Evolutionary conservation across 2,329 filamentous ascomycete genomes (phyloP), one percentile per base, ranked within the genome.

Genomic region (Fusarium sterilihyphosum): DNA sequence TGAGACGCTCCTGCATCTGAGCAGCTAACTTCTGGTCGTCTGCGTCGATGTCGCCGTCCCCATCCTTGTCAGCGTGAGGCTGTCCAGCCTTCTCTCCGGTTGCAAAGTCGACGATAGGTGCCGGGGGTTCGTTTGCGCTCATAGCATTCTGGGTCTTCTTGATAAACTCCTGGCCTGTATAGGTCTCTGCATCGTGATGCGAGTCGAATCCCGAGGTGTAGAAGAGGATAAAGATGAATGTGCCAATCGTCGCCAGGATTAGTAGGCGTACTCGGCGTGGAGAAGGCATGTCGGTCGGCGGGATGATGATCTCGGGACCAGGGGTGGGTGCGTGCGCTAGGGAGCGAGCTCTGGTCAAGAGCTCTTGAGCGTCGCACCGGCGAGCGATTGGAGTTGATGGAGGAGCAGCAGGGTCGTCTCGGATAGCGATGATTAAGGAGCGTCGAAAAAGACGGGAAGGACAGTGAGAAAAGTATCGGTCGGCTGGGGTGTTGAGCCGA

Each of bases 211-310:
- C 87, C n/a, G 88, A 88, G 26, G 92, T 92, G 81, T 94, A 92
- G 85, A 96, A 94, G 76, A 97, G 85, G 62, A 92, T 84, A 52
- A 92, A 87, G 75, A 96, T 83, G 68, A 96, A 83, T 67, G 89
- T 85, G 74, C 91, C 86, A 75, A 95, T 76, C 64, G 91, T 86
- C 65, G 92, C 85, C 78, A 95, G 85, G 73, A 90, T 85, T 64
- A 94, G 84, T 76, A 92, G 85, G 80, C 92, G 91, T 78, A 94
- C 80, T 77, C 94, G 91, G 74, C 94, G 91, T 77, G 88, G 86
- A 26, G 92, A 92, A 78, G 91, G 89, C 92, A 94, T 94, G 33
- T 35, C 33, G 33, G 58, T 67, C 79, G 71, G 59, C 58, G 72
- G 66, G 57, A 61, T 72, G 67, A 61, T 71, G 62, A 63, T 69